Conservation (phyloP, 768 basidiomycete species). For the Psilocybe azurescens region DNA sequence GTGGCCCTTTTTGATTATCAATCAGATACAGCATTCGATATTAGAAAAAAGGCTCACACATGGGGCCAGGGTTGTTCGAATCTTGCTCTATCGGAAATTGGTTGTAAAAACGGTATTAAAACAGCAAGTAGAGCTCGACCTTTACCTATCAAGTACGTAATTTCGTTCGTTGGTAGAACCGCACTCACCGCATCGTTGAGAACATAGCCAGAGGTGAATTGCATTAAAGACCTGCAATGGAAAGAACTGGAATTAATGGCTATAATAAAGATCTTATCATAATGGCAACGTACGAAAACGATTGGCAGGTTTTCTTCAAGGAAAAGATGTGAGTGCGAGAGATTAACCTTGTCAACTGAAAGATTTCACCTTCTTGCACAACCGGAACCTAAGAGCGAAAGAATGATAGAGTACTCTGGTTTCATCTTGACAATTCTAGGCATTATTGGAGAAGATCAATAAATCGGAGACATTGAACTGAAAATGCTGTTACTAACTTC, state of each 20-base stretch:
- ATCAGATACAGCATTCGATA: background rate
- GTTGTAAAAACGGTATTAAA: background rate
- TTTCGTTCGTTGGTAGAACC: background rate
- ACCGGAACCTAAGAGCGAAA: background rate
- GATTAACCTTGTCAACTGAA: background rate
- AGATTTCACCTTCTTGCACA: background rate
- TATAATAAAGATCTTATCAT: background rate
- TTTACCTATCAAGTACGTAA: background rate
- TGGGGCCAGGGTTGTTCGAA: background rate
- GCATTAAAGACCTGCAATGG: background rate
- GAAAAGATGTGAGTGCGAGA: background rate
- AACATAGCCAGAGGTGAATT: background rate
- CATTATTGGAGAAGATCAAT: too few species aligned
- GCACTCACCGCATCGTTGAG: background rate
- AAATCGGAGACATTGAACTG: too few species aligned
- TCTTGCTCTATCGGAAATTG: background rate
- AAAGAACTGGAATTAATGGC: background rate
- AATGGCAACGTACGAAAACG: background rate
- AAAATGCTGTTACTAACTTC: conserved; percentile 34
- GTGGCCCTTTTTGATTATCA: background rate
- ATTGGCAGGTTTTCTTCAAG: background rate
- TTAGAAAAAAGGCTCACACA: background rate
- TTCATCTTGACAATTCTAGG: conserved; percentile 42
- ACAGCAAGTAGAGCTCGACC: background rate
- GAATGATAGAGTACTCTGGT: conserved; percentile 40